These are phyloP conservation scores for Pseudozyma thailandica DNA, from an alignment of 1,284 basidiomycete genomes.

Conservation along the genomic window DNA sequence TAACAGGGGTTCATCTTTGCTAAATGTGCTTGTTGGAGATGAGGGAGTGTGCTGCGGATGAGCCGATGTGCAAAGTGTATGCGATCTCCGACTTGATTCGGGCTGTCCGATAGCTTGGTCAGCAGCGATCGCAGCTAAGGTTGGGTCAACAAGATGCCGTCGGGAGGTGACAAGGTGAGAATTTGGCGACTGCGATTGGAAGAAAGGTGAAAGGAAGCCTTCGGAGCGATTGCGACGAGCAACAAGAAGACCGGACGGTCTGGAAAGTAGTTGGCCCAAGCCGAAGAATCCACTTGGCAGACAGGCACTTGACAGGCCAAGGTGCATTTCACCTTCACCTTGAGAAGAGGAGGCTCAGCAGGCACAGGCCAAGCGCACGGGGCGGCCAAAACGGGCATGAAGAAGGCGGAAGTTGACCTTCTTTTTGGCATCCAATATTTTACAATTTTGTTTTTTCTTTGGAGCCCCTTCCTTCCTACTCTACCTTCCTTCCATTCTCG, in stretches of 20 bases:
- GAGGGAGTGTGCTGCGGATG: not conserved
- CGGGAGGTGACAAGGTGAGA: not conserved
- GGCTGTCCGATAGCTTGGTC: not conserved
- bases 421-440: too few relatives aligned
- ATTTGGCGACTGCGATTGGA: too few relatives aligned
- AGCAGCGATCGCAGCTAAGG: not conserved
- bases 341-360: not conserved
- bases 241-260: not conserved
- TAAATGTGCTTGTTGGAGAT: not conserved
- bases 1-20: not conserved
- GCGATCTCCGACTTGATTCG: too few relatives aligned
- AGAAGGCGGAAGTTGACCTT: too few relatives aligned
- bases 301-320: not conserved
- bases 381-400: conserved; percentile 1
- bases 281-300: not conserved
- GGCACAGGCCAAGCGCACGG: too few relatives aligned
- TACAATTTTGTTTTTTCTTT: too few relatives aligned
- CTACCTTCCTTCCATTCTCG: too few relatives aligned
- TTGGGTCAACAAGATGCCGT: not conserved
- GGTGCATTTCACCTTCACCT: not conserved
- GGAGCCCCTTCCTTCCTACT: too few relatives aligned
- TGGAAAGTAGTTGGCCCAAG: not conserved
- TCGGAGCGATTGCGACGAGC: not conserved
- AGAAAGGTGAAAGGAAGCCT: not conserved
- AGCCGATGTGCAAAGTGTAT: too few relatives aligned